Evolutionary conservation across 2,329 filamentous ascomycete species (phyloP), one percentile per base, ranked within the genome.

Genomic region (Phialophora chinensis): DNA sequence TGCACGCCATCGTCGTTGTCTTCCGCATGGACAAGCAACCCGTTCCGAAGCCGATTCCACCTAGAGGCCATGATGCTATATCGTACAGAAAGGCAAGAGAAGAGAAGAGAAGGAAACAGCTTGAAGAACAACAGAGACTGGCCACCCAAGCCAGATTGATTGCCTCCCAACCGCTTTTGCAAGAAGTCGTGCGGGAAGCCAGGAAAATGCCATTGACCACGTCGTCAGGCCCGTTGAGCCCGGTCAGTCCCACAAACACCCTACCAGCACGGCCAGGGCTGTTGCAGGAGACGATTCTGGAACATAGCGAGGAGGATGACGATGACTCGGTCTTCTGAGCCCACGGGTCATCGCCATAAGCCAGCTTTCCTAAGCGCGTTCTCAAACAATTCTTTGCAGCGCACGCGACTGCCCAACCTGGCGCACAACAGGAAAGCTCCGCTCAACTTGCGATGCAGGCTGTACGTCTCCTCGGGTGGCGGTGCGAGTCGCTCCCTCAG

Each of bases 381-480:
- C 65, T 84, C 83, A 77, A 99, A 99, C 80, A 99, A 80, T 66
- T 91, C 88, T 69, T 90, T 87, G 73, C 94, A 97, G 65, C 84
- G 83, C 2, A 99, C 93, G 70, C 87, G 85, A 77, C 92, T 97
- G 2, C 92, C 93, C 66, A 99, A 77, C 71, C 88, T 86, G 0
- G 95, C 93, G 78, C 95, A 99, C 20, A 99, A 83, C 74, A 99
- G 79, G 76, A 99, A 99, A 0, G 95, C 96, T 0, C 95, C 95
- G 77, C 93, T 97, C 62, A 99, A 81, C 81, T 99, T 99, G 67
- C 95, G 87, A 79, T 99, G 95, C 74, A 99, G 80, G 76, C 90
- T 94, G 76, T 99, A 99, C 60, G 95, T 99, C 83, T 99, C 95
- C 80, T 99, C 96, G 0, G 95, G 95, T 27, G 96, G 95, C 27